Evolutionary conservation across 768 basidiomycete species (phyloP).

Genomic region (Leccinum fibrillosum): DNA sequence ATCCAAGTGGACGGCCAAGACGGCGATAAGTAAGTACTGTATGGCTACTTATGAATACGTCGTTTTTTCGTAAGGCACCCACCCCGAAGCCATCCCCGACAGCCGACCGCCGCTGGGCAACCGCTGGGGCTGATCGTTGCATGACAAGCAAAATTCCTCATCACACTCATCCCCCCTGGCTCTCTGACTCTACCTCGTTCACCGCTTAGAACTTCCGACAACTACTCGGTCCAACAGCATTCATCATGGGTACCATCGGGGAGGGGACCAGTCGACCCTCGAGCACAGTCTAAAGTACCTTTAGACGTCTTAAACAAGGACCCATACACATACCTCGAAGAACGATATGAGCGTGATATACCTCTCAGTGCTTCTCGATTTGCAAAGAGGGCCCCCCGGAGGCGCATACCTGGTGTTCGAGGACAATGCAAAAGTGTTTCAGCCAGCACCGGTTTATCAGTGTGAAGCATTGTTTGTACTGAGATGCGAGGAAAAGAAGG

Average conservation of each 20-base stretch:
- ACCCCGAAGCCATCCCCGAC: background rate
- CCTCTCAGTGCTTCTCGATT: slow-evolving; percentile 65
- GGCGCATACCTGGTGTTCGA: slow-evolving; percentile 80
- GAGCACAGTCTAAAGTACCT: background rate
- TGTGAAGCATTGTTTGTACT: too few relatives aligned
- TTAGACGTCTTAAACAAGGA: slow-evolving; percentile 57
- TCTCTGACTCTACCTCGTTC: slow-evolving; percentile 11
- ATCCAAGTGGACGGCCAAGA: slow-evolving; percentile 21
- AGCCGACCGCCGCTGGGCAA: too few relatives aligned
- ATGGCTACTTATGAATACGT: slow-evolving; percentile 8
- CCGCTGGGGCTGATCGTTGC: too few relatives aligned
- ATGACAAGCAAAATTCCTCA: slow-evolving; percentile 22
- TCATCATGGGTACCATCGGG: slow-evolving; percentile 1
- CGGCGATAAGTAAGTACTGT: slow-evolving; percentile 3
- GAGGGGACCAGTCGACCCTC: background rate
- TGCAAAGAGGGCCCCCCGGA: slow-evolving; percentile 86
- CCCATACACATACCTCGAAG: slow-evolving; percentile 78
- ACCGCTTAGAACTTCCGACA: too few relatives aligned
- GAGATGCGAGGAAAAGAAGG: too few relatives aligned
- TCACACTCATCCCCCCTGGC: slow-evolving; percentile 27
- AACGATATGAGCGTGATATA: slow-evolving; percentile 92
- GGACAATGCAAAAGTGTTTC: too few relatives aligned
- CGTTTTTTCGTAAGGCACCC: slow-evolving; percentile 7
- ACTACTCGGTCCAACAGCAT: slow-evolving; percentile 25
- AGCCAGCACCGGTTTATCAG: too few relatives aligned